Evolutionary conservation across 1,284 basidiomycete genomes (phyloP).

Genomic region (Farysia itapuensis): DNA sequence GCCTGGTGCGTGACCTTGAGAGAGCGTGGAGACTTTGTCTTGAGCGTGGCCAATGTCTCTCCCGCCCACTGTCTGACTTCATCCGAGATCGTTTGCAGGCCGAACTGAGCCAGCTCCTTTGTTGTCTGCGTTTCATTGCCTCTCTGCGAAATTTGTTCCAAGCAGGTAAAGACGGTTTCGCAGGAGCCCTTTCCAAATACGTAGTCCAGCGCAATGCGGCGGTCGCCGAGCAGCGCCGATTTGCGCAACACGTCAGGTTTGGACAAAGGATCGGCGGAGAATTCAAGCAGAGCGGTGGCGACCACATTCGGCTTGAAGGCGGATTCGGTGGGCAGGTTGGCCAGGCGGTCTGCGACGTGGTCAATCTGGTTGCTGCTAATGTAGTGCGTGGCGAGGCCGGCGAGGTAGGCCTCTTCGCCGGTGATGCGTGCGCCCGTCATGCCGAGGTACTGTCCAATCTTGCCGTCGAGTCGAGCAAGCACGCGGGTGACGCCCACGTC

Average conservation of each 20-base stretch:
- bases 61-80: constrained; percentile 40
- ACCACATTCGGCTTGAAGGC: constrained; percentile 33
- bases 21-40: constrained; percentile 49
- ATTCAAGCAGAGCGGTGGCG: constrained; percentile 43
- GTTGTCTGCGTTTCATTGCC: constrained; percentile 25
- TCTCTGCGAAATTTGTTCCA: constrained; percentile 37
- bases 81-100: constrained; percentile 13
- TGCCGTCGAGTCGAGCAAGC: constrained; percentile 84
- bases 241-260: constrained; percentile 22
- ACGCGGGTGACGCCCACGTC: constrained; percentile 92
- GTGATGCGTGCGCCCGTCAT: constrained; percentile 69
- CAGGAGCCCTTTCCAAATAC: constrained; percentile 49
- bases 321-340: constrained; percentile 31
- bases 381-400: constrained; percentile 56
- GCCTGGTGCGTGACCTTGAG: constrained; percentile 52
- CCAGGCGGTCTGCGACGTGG: constrained; percentile 38
- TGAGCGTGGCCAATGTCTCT: constrained; percentile 41
- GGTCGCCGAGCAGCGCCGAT: constrained; percentile 45
- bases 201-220: constrained; percentile 52
- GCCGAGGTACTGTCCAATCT: constrained; percentile 89
- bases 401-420: constrained; percentile 53
- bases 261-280: constrained; percentile 38
- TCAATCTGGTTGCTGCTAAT: constrained; percentile 40
- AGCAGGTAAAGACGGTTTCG: constrained; percentile 43
- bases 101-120: constrained; percentile 30